Percentiles rank a stretch among this genome's conserved stretches.
Conservation (phyloP, 2,329 filamentous ascomycete genomes). For the Scytalidium lignicola region DNA sequence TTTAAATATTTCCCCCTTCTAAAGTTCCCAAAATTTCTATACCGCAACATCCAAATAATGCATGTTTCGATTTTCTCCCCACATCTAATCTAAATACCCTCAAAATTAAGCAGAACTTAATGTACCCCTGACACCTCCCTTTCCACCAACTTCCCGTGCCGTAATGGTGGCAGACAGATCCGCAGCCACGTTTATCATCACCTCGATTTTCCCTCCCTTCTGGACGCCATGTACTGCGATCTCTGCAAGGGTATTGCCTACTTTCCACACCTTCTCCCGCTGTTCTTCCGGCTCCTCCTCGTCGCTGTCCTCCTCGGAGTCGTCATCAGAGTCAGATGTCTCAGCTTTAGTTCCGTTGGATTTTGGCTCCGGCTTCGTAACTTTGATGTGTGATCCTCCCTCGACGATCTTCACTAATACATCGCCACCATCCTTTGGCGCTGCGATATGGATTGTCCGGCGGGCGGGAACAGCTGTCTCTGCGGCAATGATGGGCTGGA, state of each 20-base stretch:
- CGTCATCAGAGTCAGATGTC: slow-evolving; percentile 51
- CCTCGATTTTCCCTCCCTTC: slow-evolving; percentile 86
- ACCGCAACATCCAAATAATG: neutral
- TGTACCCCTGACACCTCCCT: slow-evolving; percentile 28
- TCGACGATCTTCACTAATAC: slow-evolving; percentile 86
- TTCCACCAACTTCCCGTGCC: slow-evolving; percentile 69
- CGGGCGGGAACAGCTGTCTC: slow-evolving; percentile 89
- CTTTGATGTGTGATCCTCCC: slow-evolving; percentile 85
- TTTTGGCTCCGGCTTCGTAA: slow-evolving; percentile 78
- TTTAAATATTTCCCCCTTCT: neutral
- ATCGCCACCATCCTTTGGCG: slow-evolving; percentile 76
- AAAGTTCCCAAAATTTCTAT: neutral
- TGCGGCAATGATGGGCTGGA: slow-evolving; percentile 74
- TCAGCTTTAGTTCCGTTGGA: slow-evolving; percentile 50
- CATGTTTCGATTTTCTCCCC: neutral
- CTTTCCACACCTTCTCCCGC: slow-evolving; percentile 89
- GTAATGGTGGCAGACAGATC: slow-evolving; percentile 78
- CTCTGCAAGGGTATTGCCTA: slow-evolving; percentile 77
- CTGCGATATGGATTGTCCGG: slow-evolving; percentile 72
- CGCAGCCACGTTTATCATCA: slow-evolving; percentile 80
- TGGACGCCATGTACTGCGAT: slow-evolving; percentile 77
- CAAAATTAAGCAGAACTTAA: slow-evolving; percentile 22
- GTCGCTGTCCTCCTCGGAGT: slow-evolving; percentile 51
- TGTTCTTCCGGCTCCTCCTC: slow-evolving; percentile 73
- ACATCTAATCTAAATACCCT: neutral